A percentile compares a stretch with the other conserved stretches of the same genome.
Conservation (phyloP, 345 rosid species). For the Euphorbia lathyris region DNA sequence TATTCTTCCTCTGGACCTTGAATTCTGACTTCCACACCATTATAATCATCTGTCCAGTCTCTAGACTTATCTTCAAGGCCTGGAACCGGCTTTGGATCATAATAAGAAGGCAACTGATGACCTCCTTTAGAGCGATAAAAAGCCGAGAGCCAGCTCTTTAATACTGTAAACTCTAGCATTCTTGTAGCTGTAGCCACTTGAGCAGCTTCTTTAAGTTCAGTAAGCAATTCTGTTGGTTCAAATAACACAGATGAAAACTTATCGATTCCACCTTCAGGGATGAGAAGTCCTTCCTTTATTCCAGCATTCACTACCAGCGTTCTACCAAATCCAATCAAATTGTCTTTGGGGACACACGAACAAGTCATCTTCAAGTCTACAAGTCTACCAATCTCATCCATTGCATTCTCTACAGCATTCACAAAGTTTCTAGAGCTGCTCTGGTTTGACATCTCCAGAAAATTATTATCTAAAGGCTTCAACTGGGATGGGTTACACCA, state of each 20-base stretch:
- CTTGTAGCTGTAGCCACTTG: constrained; percentile 28
- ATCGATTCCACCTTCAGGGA: constrained; percentile 53
- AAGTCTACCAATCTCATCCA: constrained; percentile 64
- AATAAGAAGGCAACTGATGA: constrained; percentile 37
- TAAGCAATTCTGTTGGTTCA: constrained; percentile 51
- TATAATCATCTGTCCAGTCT: constrained; percentile 24
- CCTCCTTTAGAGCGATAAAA: constrained; percentile 57
- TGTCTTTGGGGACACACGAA: constrained; percentile 46
- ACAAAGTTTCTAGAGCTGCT: constrained; percentile 55
- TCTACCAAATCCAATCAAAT: constrained; percentile 29
- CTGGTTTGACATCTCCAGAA: constrained; percentile 50
- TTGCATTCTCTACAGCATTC: constrained; percentile 49
- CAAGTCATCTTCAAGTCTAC: constrained; percentile 57
- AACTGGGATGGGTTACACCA: constrained; percentile 83
- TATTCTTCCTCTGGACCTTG: constrained; percentile 48
- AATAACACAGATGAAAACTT: constrained; percentile 39
- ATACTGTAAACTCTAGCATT: constrained; percentile 45
- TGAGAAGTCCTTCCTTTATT: constrained; percentile 58
- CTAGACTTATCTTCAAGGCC: constrained; percentile 66
- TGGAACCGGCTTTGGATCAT: constrained; percentile 49
- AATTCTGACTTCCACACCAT: constrained; percentile 27
- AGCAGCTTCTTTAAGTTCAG: constrained; percentile 45
- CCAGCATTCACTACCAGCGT: constrained; percentile 59
- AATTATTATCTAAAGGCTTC: constrained; percentile 73
- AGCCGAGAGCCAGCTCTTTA: constrained; percentile 68